Evolutionary conservation across 2,329 filamentous ascomycete species (phyloP).

Genomic region (Chalaropsis thielavioides): DNA sequence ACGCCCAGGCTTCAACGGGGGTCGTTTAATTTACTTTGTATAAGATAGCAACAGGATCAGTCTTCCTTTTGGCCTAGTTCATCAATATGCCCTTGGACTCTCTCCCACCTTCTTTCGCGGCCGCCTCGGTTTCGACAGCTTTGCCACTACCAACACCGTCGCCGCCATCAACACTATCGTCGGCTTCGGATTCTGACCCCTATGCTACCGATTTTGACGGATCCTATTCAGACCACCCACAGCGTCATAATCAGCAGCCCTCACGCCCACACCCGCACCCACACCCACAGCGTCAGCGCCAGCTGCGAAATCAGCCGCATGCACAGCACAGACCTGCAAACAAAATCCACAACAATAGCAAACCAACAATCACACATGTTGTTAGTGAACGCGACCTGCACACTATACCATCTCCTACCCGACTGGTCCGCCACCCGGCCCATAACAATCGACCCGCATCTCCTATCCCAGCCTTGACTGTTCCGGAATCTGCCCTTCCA

Average conservation of each 20-base stretch:
- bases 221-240: neutral
- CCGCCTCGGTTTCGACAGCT: neutral
- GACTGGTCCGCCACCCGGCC: neutral
- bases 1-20: neutral
- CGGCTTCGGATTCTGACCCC: slow-evolving; percentile 2
- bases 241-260: neutral
- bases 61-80: neutral
- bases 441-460: neutral
- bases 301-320: neutral
- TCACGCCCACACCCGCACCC: too few relatives aligned
- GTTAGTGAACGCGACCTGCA: neutral
- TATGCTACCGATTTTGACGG: neutral
- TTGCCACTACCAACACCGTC: neutral
- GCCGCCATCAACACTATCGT: neutral
- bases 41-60: neutral
- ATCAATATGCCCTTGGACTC: neutral
- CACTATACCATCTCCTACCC: neutral
- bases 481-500: neutral
- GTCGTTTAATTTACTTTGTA: neutral
- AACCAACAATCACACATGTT: neutral
- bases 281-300: neutral
- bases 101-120: neutral
- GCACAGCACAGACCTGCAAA: neutral
- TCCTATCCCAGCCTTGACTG: neutral
- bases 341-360: neutral